Evolutionary conservation across 1,284 basidiomycete genomes (phyloP), one percentile per base, ranked within the genome.

Genomic region (Ceratobasidium sp.): DNA sequence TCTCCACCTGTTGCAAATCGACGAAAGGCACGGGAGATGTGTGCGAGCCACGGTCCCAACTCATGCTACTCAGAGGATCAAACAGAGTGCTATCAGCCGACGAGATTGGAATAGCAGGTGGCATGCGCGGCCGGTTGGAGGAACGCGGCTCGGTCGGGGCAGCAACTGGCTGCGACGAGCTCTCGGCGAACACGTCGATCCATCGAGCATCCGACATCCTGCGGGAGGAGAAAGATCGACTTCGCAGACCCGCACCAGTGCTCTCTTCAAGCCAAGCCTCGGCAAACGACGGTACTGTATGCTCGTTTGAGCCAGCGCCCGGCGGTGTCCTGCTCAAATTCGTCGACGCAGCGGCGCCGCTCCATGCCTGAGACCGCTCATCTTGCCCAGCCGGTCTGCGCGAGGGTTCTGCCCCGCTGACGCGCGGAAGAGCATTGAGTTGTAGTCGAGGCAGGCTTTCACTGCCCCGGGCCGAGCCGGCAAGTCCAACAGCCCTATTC

Each of bases 251-350:
- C 23, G 63, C 14, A 16, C 47, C 14, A 23, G 63, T 6, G 32
- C 61, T 32, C 43, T 66, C 63, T 66, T 54, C 63, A 32, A 66
- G 32, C 63, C 63, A 66, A 13, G n/a, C n/a, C 16, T 66, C 63
- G 7, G 47, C 9, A 30, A 35, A 47, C n/a, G 46, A 46, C 41
- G 32, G 35, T 21, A 4, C 47, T 32, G 46, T 38, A 23, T 38
- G 30, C 44, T 52, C 47, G n/a, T 1, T 66, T 30, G 63, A 14
- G 21, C 52, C 52, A 16, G 28, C n/a, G 5, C 35, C 52, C 23
- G 64, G 64, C 9, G 64, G 64, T 9, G 64, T 69, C 28, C 64
- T 50, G 32, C 64, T 69, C 23, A 69, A 35, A 52, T 69, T 69
- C 11, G 64, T 69, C 26, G 64, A 44, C 35, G 35, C 47, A 35